These are phyloP conservation scores for Umbelopsis sp. DNA, from an alignment of 192 early-diverging fungal species.

Conservation along the genomic window DNA sequence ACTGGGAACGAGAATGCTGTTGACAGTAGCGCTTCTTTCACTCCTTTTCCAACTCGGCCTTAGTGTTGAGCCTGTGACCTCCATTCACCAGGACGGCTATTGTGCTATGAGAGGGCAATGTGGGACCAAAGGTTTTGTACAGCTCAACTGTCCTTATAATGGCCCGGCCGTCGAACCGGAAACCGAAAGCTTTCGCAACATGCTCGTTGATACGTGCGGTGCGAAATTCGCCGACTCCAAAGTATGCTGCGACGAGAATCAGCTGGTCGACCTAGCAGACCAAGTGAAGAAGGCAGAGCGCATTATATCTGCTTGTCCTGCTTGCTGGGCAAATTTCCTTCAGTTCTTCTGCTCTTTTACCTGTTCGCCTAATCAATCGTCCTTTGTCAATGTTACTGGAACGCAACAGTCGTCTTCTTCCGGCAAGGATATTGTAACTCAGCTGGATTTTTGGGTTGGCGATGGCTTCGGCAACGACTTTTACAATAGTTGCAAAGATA, in stretches of 20 bases:
- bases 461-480: conserved; percentile 57
- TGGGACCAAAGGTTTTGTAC: conserved; percentile 42
- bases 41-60: not conserved
- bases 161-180: conserved; percentile 50
- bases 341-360: conserved; percentile 68
- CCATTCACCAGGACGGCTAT: conserved; percentile 51
- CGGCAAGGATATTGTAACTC: conserved; percentile 43
- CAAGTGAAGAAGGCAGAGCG: conserved; percentile 55
- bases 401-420: conserved; percentile 29
- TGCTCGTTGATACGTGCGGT: conserved; percentile 58
- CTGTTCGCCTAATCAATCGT: conserved; percentile 67
- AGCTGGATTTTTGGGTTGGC: conserved; percentile 56
- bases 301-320: conserved; percentile 62
- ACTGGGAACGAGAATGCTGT: not conserved
- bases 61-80: not conserved
- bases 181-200: conserved; percentile 34
- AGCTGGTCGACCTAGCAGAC: conserved; percentile 49
- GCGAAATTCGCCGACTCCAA: conserved; percentile 44
- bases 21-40: not conserved
- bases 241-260: conserved; percentile 60
- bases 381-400: conserved; percentile 63
- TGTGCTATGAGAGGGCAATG: conserved; percentile 68
- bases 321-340: conserved; percentile 68
- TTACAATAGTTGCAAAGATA: conserved; percentile 66
- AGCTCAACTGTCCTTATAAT: conserved; percentile 58